Evolutionary conservation across 768 basidiomycete genomes (phyloP).

Genomic region (Tulasnella sp.): DNA sequence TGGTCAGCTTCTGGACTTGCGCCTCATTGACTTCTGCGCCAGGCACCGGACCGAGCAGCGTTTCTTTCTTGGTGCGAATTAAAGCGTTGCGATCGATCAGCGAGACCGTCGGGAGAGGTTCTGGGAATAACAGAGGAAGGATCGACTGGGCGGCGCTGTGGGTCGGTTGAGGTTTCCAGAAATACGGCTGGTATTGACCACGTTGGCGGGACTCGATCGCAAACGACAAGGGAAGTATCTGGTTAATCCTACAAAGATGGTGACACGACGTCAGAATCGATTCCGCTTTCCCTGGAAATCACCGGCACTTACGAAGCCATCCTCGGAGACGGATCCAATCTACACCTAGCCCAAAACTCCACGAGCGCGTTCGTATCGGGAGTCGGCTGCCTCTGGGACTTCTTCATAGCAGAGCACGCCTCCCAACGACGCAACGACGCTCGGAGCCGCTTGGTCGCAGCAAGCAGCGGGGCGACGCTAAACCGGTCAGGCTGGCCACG

Average conservation of each 20-base stretch:
- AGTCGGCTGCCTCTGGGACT: neutral
- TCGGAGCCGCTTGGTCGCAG: neutral
- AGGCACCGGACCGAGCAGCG: slow-evolving; percentile 44
- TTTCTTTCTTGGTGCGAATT: slow-evolving; percentile 70
- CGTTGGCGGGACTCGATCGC: slow-evolving; percentile 74
- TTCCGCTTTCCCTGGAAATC: slow-evolving; percentile 43
- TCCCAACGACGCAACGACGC: neutral
- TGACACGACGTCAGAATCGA: neutral
- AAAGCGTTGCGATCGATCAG: slow-evolving; percentile 70
- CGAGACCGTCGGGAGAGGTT: slow-evolving; percentile 67
- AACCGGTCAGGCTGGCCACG: neutral
- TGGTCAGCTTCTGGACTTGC: slow-evolving; percentile 26
- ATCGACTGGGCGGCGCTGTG: slow-evolving; percentile 53
- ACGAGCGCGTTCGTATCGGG: slow-evolving; percentile 20
- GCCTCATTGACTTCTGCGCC: slow-evolving; percentile 31
- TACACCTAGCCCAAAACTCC: slow-evolving; percentile 22
- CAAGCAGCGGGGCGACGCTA: slow-evolving; percentile 3
- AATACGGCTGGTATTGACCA: slow-evolving; percentile 75
- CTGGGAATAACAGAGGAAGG: slow-evolving; percentile 73
- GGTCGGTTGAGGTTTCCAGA: slow-evolving; percentile 56
- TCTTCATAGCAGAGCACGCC: neutral
- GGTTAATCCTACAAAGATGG: slow-evolving; percentile 45
- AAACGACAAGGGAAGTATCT: slow-evolving; percentile 72
- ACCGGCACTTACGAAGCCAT: neutral
- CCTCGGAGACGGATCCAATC: slow-evolving; percentile 11